Base-by-base conservation (phyloP, 75 land plant genomes). In the Cupressus sempervirens region DNA sequence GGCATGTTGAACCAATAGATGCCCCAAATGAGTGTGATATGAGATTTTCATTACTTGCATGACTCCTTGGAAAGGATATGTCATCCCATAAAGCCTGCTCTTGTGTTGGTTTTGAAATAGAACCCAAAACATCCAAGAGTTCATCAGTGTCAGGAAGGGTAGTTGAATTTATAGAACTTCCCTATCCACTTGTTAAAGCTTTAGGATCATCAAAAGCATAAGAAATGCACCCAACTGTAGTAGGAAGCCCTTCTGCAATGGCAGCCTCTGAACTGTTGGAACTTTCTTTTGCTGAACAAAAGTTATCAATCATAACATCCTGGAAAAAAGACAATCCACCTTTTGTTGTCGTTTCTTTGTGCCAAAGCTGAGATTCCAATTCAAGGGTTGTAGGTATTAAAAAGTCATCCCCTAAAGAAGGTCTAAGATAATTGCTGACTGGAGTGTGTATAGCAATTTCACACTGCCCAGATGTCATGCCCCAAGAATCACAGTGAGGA, bases 101-200 rank as follows among this genome's bases (percentile, higher is more conserved):
- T 16, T 87, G 75, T 48, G 79, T 82, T 38, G 48, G 81, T 16
- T 84, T 91, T 36, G 84, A 86, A 40, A 77, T 89, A n/a, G n/a
- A n/a, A n/a, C n/a, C n/a, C n/a, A n/a, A n/a, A n/a, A n/a, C n/a
- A n/a, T n/a, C n/a, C n/a, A n/a, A n/a, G n/a, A 14, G 87, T 83
- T 89, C 92, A 82, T 91, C 90, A 10, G 90, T 89, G 0, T 84
- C 82, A 83, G 83, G 26, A 50, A 73, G 70, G 67, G 32, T 41
- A 20, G n/a, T 45, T 81, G 82, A 81, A 48, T 30, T 81, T 29
- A 41, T 81, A 41, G 50, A 48, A 14, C 35, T 50, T 30, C 40
- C 54, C 52, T 84, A 86, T 26, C 40, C 87, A n/a, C 43, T 81
- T 56, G 43, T 82, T 84, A 86, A 34, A 80, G 86, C 62, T 20